Evolutionary conservation across 2,329 filamentous ascomycete species (phyloP), one percentile per base, ranked within the genome.

Genomic region (Fusarium goolgardi): DNA sequence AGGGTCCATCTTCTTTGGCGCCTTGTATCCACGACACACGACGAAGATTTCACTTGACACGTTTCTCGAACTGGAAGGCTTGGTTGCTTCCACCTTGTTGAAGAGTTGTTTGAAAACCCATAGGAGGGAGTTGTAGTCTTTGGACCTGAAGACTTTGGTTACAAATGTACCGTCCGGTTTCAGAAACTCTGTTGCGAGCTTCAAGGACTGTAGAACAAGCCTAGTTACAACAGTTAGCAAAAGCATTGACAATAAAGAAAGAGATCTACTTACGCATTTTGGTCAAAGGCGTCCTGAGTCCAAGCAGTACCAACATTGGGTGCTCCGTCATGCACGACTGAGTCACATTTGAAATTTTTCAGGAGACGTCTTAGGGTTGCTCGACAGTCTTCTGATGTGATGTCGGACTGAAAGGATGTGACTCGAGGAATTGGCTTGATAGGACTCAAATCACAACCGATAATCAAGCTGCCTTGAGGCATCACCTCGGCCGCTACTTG

Each of bases 81-180:
- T 99, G 7, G 96, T 99, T 49, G 96, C 95, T 78, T 99, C 95
- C 67, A 99, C 96, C 71, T 96, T 96, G 47, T 86, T 86, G 82
- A 99, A 99, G 1, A 99, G 85, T 79, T 99, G 96, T 77, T 97
- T 97, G 83, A 98, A 94, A 34, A 98, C 94, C 96, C 96, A 99
- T 49, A 98, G 86, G 45, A 99, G 81, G 60, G 93, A 90, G 77
- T 97, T 97, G 83, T 97, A 98, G 77, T 99, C 95, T 77, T 97
- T 98, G 34, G 93, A 97, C 67, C 96, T 85, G 84, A 99, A 99
- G 43, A 99, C 93, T 81, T 99, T 99, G 57, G 95, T 98, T 44
- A 98, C 94, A 70, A 98, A 98, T 11, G 90, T 95, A 68, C 96
- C 96, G 45, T 94, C 93, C 77, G 95, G 91, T 20, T 88, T 86